These are phyloP conservation scores for Aureobasidium sp. DNA, from an alignment of 2,329 filamentous ascomycete genomes.

Conservation along the genomic window DNA sequence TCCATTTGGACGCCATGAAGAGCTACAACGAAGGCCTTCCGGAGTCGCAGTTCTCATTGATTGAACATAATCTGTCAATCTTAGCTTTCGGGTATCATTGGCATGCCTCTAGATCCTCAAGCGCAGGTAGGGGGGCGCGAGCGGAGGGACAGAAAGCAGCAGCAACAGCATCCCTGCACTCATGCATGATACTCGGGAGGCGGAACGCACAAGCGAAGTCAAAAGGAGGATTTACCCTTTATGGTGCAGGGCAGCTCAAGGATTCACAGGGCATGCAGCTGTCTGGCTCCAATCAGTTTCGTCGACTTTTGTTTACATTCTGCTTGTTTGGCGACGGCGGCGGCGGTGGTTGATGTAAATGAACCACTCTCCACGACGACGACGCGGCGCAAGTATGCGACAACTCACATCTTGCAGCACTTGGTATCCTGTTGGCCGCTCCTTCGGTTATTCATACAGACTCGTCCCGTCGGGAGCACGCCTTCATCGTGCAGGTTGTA, in stretches of 20 bases:
- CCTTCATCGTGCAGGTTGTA: background rate
- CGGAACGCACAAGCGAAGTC: conserved; percentile 7
- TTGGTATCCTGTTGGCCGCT: background rate
- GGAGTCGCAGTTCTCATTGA: background rate
- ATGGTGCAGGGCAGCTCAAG: background rate
- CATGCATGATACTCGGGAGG: conserved; percentile 3
- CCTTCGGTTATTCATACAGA: background rate
- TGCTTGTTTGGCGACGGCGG: background rate
- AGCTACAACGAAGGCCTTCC: background rate
- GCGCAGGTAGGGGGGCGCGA: background rate
- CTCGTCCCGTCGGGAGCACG: background rate
- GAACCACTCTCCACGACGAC: background rate
- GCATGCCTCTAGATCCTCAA: background rate
- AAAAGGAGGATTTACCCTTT: background rate
- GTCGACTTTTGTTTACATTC: conserved; percentile 9
- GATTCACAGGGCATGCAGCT: background rate
- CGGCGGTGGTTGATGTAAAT: background rate
- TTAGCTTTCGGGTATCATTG: background rate
- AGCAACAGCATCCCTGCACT: background rate
- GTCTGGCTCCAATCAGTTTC: background rate
- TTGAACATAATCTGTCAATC: background rate
- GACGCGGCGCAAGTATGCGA: background rate
- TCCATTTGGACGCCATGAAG: background rate
- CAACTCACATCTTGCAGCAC: background rate
- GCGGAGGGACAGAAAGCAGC: conserved; percentile 10